These are phyloP conservation scores for Podospora didyma DNA, from an alignment of 495 filamentous ascomycete genomes.

Conservation along the genomic window DNA sequence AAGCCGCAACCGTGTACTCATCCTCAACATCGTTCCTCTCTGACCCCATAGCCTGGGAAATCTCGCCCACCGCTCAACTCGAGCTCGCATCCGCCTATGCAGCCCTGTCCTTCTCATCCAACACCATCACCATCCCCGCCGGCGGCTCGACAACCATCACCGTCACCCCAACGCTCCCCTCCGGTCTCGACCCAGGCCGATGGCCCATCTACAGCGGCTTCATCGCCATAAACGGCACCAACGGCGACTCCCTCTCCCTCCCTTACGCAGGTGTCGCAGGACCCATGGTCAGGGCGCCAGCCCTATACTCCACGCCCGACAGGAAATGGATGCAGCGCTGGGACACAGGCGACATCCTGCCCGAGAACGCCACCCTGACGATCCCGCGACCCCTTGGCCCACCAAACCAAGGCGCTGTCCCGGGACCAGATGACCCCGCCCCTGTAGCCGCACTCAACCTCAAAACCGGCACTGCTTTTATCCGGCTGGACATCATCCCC, in stretches of 20 bases:
- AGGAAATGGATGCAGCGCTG: conserved; percentile 25
- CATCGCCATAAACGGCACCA: conserved; percentile 39
- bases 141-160: conserved; percentile 27
- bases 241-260: conserved; percentile 35
- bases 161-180: conserved; percentile 35
- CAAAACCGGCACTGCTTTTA: conserved; percentile 34
- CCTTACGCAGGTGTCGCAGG: conserved; percentile 43
- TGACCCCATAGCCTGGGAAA: conserved; percentile 24
- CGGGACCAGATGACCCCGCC: conserved; percentile 6
- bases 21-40: conserved; percentile 29
- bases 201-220: conserved; percentile 44
- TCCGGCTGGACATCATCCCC: conserved; percentile 35
- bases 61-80: neutral
- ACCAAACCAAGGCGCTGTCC: conserved; percentile 18
- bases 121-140: conserved; percentile 26
- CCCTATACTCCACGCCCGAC: conserved; percentile 18
- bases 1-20: conserved; percentile 34
- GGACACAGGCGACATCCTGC: conserved; percentile 17
- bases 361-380: conserved; percentile 29
- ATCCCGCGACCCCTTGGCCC: conserved; percentile 21
- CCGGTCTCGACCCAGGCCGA: conserved; percentile 24
- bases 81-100: too few species aligned
- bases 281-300: conserved; percentile 28
- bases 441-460: conserved; percentile 15
- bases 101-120: conserved; percentile 6